Evolutionary conservation across 345 rosid genomes (phyloP), one percentile per base, ranked within the genome.

Genomic region (Mercurialis annua): DNA sequence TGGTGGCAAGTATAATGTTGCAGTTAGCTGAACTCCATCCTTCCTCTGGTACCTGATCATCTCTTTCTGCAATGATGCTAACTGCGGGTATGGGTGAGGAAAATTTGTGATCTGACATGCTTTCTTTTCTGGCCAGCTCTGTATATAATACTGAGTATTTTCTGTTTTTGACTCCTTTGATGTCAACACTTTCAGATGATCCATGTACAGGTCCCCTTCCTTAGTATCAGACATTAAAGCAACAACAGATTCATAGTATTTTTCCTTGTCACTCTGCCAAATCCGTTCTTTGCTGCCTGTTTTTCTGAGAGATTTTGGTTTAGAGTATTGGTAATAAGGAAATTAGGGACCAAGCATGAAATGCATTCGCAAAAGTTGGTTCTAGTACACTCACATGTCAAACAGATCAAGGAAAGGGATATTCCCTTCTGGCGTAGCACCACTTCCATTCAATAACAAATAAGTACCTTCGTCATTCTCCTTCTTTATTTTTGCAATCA

Each of bases 351-450:
- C 10, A 29, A 18, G 53, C 30, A 20, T 43, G 44, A 46, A 33
- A 59, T 50, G 64, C 21, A 56, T 24, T 14, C 40, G 21, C 34
- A 30, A 64, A 64, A 54, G 11, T 26, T n/a, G 49, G 12, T 72
- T 57, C 38, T 59, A 26, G 52, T 53, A 64, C 55, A 74, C 99
- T 90, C 82, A 93, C 99, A 94, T 82, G 70, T 91, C 96, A 83
- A 94, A 91, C 81, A 91, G 82, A 83, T 94, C 99, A 55, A 94
- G 90, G 82, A 94, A 94, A 30, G 99, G 99, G 70, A 91, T 84
- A 81, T 89, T 88, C 79, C 99, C 99, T 80, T 88, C 88, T 54
- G 98, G 90, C 60, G 99, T 91, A 69, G 99, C 98, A 57, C 99
- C 99, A 74, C 72, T 84, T 71, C 99, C 99, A 68, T 94, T 91